Evolutionary conservation across 2,329 filamentous ascomycete species (phyloP).

Genomic region (Talaromyces sp.): DNA sequence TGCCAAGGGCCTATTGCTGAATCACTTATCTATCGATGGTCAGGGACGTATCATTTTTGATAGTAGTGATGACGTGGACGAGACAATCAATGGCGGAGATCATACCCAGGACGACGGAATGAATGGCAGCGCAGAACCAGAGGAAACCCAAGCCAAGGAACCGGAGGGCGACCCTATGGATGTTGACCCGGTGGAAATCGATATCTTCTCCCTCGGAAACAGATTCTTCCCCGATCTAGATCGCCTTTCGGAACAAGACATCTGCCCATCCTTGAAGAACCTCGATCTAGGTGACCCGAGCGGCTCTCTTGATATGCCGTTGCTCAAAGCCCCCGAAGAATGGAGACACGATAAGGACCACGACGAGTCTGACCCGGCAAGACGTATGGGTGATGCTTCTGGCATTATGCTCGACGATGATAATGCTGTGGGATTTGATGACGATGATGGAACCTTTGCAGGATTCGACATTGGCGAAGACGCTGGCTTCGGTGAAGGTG

Average conservation of each 20-base stretch:
- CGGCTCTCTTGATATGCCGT: slow-evolving; percentile 82
- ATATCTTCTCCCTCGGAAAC: slow-evolving; percentile 68
- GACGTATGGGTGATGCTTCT: slow-evolving; percentile 63
- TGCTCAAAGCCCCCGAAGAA: slow-evolving; percentile 83
- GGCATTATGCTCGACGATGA: slow-evolving; percentile 85
- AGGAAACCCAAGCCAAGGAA: slow-evolving; percentile 36
- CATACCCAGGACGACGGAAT: slow-evolving; percentile 32
- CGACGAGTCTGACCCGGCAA: slow-evolving; percentile 40
- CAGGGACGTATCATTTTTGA: slow-evolving; percentile 95
- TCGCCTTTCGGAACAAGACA: slow-evolving; percentile 76
- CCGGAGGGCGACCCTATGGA: slow-evolving; percentile 52
- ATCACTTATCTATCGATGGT: slow-evolving; percentile 92
- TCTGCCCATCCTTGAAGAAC: slow-evolving; percentile 90
- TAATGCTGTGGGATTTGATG: slow-evolving; percentile 76
- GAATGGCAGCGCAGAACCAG: slow-evolving; percentile 46
- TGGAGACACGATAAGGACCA: slow-evolving; percentile 68
- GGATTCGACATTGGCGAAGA: slow-evolving; percentile 67
- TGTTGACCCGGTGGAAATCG: slow-evolving; percentile 66
- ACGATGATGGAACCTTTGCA: slow-evolving; percentile 68
- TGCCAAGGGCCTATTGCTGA: slow-evolving; percentile 88
- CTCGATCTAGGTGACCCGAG: slow-evolving; percentile 87
- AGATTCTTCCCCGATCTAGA: slow-evolving; percentile 84
- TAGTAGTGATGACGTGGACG: slow-evolving; percentile 80
- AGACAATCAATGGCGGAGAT: slow-evolving; percentile 43
- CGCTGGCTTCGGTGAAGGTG: slow-evolving; percentile 84